Percentiles rank a stretch among this genome's conserved stretches.
Conservation (phyloP, 2,329 filamentous ascomycete species). For the Colletotrichum tofieldiae region DNA sequence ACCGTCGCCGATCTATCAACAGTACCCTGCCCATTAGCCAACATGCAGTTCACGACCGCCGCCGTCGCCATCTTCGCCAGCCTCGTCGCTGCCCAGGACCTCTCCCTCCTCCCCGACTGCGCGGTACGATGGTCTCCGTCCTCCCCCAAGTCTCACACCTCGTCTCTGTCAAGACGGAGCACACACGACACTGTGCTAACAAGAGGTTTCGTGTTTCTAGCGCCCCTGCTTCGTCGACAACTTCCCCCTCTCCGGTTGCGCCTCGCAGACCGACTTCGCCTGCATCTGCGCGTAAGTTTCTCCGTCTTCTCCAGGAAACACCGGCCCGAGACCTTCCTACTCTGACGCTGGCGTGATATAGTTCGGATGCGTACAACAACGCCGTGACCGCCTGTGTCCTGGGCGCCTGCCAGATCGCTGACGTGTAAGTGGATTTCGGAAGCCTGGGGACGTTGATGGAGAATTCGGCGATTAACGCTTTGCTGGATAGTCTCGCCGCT, state of each 20-base stretch:
- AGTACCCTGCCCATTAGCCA: slow-evolving; percentile 21
- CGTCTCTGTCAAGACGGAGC: neutral
- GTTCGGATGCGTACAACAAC: slow-evolving; percentile 31
- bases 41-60: slow-evolving; percentile 47
- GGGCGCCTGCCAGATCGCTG: slow-evolving; percentile 18
- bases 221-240: slow-evolving; percentile 39
- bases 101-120: slow-evolving; percentile 29
- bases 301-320: neutral
- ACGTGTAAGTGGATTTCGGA: slow-evolving; percentile 14
- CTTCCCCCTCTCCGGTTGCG: slow-evolving; percentile 36
- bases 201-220: neutral
- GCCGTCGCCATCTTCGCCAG: slow-evolving; percentile 45
- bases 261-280: slow-evolving; percentile 39
- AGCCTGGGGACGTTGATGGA: neutral
- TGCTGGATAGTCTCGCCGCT: slow-evolving; percentile 8
- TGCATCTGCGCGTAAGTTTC: slow-evolving; percentile 42
- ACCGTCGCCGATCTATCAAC: too few species aligned
- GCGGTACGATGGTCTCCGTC: slow-evolving; percentile 10
- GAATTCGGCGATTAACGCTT: neutral
- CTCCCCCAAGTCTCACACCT: neutral
- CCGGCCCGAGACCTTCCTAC: too few species aligned
- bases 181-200: neutral
- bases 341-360: slow-evolving; percentile 1
- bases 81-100: slow-evolving; percentile 44
- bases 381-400: slow-evolving; percentile 31